A percentile compares a stretch with the other conserved stretches of the same genome.
phyloP scores from a whole-genome alignment of 2,329 filamentous ascomycete species.

The Nothophoma quercina region DNA sequence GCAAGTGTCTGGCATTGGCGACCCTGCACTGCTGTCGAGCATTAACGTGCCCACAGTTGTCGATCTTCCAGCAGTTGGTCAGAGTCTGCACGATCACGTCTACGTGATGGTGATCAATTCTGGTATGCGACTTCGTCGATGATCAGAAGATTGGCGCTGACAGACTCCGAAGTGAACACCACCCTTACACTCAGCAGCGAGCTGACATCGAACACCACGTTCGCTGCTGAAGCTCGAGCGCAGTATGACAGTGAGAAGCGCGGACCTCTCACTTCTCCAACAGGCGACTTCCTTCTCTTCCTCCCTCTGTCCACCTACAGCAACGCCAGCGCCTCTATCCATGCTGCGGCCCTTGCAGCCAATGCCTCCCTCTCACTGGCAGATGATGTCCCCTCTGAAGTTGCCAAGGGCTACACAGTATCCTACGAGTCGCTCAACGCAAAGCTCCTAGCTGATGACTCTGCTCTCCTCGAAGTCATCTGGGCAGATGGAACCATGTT shows the following conservation, averaged over 20 bases:
- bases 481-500: slow-evolving; percentile 28
- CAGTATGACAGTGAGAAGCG: slow-evolving; percentile 22
- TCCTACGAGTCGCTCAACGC: slow-evolving; percentile 26
- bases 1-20: slow-evolving; percentile 40
- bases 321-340: slow-evolving; percentile 23
- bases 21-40: slow-evolving; percentile 24
- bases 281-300: slow-evolving; percentile 35
- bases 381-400: slow-evolving; percentile 21
- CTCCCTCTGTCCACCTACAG: slow-evolving; percentile 29
- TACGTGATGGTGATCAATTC: slow-evolving; percentile 19
- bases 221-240: slow-evolving; percentile 27
- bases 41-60: slow-evolving; percentile 30
- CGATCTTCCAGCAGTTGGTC: slow-evolving; percentile 36
- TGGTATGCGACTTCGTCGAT: slow-evolving; percentile 6
- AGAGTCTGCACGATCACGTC: slow-evolving; percentile 35
- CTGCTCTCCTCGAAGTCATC: slow-evolving; percentile 32
- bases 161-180: slow-evolving; percentile 20
- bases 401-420: slow-evolving; percentile 26
- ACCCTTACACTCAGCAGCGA: slow-evolving; percentile 8
- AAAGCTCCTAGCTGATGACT: slow-evolving; percentile 25
- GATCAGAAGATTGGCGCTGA: too few relatives aligned
- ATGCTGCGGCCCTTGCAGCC: slow-evolving; percentile 23
- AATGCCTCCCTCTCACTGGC: slow-evolving; percentile 27
- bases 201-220: slow-evolving; percentile 27
- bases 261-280: slow-evolving; percentile 26